phyloP scores from a whole-genome alignment of 495 filamentous ascomycete genomes.

The Astrothelium subdiscretum region DNA sequence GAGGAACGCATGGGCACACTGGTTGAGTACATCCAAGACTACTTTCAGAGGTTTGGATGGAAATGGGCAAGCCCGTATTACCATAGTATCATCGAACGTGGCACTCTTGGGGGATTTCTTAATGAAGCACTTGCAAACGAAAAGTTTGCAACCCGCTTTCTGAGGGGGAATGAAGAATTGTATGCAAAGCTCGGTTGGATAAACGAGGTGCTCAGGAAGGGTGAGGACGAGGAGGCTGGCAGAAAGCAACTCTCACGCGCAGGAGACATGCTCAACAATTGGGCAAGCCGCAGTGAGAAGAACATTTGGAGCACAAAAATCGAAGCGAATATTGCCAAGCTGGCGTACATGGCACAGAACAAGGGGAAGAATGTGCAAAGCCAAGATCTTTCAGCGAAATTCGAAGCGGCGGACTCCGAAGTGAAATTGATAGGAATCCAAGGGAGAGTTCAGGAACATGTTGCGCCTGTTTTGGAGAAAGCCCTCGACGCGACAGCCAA shows the following conservation, averaged over 20 bases:
- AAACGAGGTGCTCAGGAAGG: conserved; percentile 52
- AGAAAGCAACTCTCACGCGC: conserved; percentile 63
- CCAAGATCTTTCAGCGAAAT: conserved; percentile 4
- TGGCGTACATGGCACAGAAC: conserved; percentile 55
- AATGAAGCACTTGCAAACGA: conserved; percentile 49
- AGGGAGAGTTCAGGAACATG: conserved; percentile 52
- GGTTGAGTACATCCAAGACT: conserved; percentile 14
- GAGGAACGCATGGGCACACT: conserved; percentile 4
- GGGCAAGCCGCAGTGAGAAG: conserved; percentile 55
- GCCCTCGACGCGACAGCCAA: conserved; percentile 72
- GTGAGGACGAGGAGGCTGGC: conserved; percentile 23
- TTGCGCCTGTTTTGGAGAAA: conserved; percentile 44
- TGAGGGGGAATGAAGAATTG: conserved; percentile 50
- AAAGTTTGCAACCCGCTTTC: conserved; percentile 57
- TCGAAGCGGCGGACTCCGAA: conserved; percentile 40
- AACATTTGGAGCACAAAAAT: conserved; percentile 84
- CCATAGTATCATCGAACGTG: conserved; percentile 54
- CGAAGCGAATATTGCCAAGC: conserved; percentile 75
- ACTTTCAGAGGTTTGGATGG: conserved; percentile 39
- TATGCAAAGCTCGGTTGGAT: conserved; percentile 84
- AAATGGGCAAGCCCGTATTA: conserved; percentile 74
- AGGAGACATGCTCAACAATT: conserved; percentile 48
- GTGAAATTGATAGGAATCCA: conserved; percentile 60
- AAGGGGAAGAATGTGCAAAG: no score
- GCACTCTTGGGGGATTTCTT: conserved; percentile 55